Base-by-base conservation (phyloP, 345 rosid genomes). In the Hypericum perforatum region DNA sequence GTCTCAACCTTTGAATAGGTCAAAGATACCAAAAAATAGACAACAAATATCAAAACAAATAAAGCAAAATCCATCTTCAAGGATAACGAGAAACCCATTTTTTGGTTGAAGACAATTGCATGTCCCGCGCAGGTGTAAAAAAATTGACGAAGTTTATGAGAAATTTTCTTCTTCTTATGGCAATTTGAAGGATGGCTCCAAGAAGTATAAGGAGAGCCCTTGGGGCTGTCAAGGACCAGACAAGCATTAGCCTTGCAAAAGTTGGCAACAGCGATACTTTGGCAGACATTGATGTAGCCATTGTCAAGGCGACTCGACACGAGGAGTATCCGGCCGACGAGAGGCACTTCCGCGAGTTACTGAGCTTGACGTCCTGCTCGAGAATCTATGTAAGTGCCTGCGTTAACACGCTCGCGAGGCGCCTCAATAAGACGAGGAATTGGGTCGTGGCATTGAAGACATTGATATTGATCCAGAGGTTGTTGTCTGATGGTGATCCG, bases 381-480 rank as follows among this genome's bases (percentile, higher is more conserved):
- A 81, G 84, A 5, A 62, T 67, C 15, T 77, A 76, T 67, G 71
- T 81, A 7, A 68, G 74, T 36, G 80, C 82, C 0, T 78, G 88
- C 12, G 80, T 91, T 0, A 71, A 39, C 54, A 76, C 74, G 58
- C 65, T 87, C 42, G 70, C 95, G 0, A 75, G 75, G 54, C 80
- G 95, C 5, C 88, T 91, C 54, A 84, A 81, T 73, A 87, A 78
- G 76, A 91, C 98, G 41, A 69, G 52, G 58, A 82, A 80, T 53
- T 91, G 98, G 98, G 77, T 78, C 5, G 98, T 91, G 5, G 98
- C 98, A 0, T 66, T 91, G 16, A 91, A 87, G 63, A 79, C 96
- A 1, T 72, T 91, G 9, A 69, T 81, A 32, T 37, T 91, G 50
- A 62, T 91, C 62, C 96, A 91, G 29, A 65, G 90, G 2, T 65